Evolutionary conservation across 805 yeast species (phyloP), one percentile per base, ranked within the genome.

Genomic region (Yamadazyma philogaea): DNA sequence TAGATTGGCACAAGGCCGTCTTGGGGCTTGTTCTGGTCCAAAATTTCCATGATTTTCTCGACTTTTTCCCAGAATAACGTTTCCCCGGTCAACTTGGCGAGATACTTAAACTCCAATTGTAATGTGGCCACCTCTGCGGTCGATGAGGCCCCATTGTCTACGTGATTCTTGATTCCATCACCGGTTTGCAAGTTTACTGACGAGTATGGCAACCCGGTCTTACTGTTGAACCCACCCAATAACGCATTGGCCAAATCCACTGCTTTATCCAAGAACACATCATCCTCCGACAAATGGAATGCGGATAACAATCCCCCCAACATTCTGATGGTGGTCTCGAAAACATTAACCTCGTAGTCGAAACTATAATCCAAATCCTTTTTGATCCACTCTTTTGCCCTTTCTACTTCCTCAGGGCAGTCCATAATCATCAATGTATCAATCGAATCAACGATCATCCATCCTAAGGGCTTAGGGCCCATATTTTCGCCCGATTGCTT

Each of bases 251-350:
- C 96, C 50, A 89, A 72, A 54, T 82, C 86, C 7, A 74, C 78
- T 1, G 96, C 96, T 56, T 82, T 82, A 48, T 86, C 87, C 41
- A 88, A 68, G 55, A 81, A 87, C 42, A 85, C 45, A 36, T 81
- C 85, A 52, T 85, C 90, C 11, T 73, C 66, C 1, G 90, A 75
- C 21, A 87, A 63, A 50, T 86, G 82, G 56, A 78, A 79, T 0
- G 96, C 95, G 2, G 96, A 83, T 37, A 90, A 65, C n/a, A 90
- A 69, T 0, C 97, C 97, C 34, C 97, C 97, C 19, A 90, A 67
- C 95, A 90, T 87, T 58, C 96, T 74, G 49, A 87, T 89, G 5
- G 97, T 87, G n/a, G 96, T 88, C 59, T 89, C 97, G 63, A 90
- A 90, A 5, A 88, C 82, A 57, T 84, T 88, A 32, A 87, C 93